Conservation (phyloP, 768 basidiomycete species). For the Leccinum aurantiacum region DNA sequence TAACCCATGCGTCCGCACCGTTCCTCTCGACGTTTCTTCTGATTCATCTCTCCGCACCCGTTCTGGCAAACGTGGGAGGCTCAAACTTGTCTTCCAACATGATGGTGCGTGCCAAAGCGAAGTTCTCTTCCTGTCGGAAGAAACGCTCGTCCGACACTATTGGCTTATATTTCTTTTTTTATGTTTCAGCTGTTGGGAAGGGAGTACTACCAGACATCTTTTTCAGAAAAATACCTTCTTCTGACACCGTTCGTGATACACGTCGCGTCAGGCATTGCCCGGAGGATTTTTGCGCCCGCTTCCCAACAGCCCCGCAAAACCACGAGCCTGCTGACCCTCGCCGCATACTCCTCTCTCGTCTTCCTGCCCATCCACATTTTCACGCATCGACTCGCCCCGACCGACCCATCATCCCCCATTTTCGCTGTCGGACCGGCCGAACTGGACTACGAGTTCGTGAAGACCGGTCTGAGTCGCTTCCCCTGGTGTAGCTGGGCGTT, state of each 20-base stretch:
- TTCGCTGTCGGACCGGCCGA: constrained; percentile 41
- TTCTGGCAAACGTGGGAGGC: constrained; percentile 70
- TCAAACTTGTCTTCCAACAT: constrained; percentile 64
- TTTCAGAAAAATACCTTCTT: constrained; percentile 68
- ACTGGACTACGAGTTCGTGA: constrained; percentile 82
- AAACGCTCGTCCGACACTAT: not conserved
- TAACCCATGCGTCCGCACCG: constrained; percentile 69
- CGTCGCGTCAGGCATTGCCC: constrained; percentile 53
- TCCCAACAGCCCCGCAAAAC: constrained; percentile 35
- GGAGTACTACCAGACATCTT: constrained; percentile 79
- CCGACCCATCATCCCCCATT: constrained; percentile 39
- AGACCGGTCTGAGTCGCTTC: constrained; percentile 62
- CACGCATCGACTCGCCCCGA: constrained; percentile 62
- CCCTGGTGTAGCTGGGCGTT: constrained; percentile 60
- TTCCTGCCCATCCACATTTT: constrained; percentile 70
- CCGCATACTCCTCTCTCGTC: constrained; percentile 61
- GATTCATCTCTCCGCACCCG: constrained; percentile 78
- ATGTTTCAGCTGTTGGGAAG: constrained; percentile 67
- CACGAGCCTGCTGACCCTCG: constrained; percentile 48
- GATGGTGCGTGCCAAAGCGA: constrained; percentile 52
- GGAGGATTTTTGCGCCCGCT: constrained; percentile 51
- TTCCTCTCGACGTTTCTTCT: constrained; percentile 73
- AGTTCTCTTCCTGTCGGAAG: not conserved
- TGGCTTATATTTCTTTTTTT: not conserved
- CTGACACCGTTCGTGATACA: constrained; percentile 68